These are phyloP conservation scores for Naegleria fowleri DNA, from an alignment of 208 protist species.

Conservation along the genomic window DNA sequence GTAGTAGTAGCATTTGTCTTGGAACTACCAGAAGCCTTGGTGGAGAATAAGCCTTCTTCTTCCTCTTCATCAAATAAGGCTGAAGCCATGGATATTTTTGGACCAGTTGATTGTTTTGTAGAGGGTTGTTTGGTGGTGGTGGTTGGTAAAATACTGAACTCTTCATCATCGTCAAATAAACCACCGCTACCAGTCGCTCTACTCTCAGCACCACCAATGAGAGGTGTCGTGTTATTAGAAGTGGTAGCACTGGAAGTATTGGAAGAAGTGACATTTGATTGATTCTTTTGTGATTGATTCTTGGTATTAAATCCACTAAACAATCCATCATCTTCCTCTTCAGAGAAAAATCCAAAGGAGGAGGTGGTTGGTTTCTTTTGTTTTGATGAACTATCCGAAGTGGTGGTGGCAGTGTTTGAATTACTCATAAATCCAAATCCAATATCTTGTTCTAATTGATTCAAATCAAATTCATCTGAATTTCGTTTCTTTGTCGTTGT, in stretches of 20 bases:
- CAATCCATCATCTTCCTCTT: not conserved
- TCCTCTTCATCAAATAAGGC: not conserved
- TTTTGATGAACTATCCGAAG: not conserved
- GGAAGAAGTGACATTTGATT: not conserved
- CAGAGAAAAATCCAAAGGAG: not conserved
- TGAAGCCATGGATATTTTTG: not conserved
- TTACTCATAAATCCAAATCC: not conserved
- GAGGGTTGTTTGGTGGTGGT: not conserved
- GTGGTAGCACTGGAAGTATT: not conserved
- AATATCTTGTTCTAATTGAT: not conserved
- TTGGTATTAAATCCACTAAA: not conserved
- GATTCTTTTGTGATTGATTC: not conserved
- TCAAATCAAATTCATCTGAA: not conserved
- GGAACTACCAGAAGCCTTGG: not conserved
- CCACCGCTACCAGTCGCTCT: not conserved
- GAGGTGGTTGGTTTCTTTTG: not conserved
- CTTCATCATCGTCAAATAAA: not conserved
- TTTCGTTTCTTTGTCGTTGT: not conserved
- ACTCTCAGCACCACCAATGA: not conserved
- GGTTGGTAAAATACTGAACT: not conserved
- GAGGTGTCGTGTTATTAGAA: not conserved
- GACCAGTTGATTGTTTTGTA: not conserved
- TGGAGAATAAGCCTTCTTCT: not conserved
- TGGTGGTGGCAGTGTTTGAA: not conserved
- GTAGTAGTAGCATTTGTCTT: not conserved